Conservation (phyloP, 371 early-diverging fungal species). For the Capillidium rhysosporum region DNA sequence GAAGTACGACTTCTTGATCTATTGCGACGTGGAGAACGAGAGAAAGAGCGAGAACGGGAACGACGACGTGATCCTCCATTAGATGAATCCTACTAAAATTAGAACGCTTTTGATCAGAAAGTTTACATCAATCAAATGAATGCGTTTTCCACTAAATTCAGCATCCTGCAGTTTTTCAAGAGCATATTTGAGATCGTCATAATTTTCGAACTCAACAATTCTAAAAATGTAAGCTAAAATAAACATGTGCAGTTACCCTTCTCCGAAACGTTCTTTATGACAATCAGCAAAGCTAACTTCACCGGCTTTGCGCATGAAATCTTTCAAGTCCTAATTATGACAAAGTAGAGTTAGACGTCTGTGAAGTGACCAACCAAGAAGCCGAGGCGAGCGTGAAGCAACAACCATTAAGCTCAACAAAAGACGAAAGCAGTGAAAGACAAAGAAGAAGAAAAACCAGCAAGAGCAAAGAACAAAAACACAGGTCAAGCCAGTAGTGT, state of each 20-base stretch:
- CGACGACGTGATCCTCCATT: neutral
- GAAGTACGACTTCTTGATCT: neutral
- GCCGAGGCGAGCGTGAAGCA: conserved; percentile 1
- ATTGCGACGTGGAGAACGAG: neutral
- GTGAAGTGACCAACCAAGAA: conserved; percentile 7
- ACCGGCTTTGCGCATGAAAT: conserved; percentile 84
- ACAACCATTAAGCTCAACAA: neutral
- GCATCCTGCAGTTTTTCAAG: conserved; percentile 64
- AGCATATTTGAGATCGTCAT: conserved; percentile 68
- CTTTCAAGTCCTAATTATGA: conserved; percentile 75
- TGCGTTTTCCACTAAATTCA: conserved; percentile 61
- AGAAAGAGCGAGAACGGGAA: neutral
- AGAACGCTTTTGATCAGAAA: neutral
- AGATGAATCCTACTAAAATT: neutral
- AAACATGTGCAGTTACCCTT: conserved; percentile 40
- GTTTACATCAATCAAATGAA: conserved; percentile 56
- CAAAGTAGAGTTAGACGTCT: no score
- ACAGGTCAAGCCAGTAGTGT: no score
- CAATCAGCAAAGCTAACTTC: conserved; percentile 86
- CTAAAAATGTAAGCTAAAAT: conserved; percentile 17
- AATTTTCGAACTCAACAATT: conserved; percentile 69
- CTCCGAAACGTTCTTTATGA: conserved; percentile 53
- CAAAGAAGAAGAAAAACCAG: neutral
- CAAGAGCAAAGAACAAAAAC: neutral
- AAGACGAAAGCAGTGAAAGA: neutral